Evolutionary conservation across 176 grass and related monocot species (phyloP), one percentile per base, ranked within the genome.

Genomic region (Rhynchospora pubera): DNA sequence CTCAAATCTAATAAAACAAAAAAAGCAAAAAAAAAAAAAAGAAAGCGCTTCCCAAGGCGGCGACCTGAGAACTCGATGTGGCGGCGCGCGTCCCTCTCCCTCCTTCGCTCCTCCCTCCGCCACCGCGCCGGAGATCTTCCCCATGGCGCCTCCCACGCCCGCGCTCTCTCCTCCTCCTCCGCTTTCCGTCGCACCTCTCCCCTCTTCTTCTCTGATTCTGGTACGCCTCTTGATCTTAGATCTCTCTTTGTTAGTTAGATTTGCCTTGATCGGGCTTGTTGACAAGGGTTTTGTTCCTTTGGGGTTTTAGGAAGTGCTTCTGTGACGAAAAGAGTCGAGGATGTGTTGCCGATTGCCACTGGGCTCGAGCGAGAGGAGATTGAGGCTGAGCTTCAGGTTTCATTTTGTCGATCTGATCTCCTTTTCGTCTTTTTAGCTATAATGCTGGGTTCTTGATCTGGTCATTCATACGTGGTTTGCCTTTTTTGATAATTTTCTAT

Each of bases 291-390:
- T 83, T 69, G 34, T 71, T 85, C 85, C 18, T 56, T 83, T 58
- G 69, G 78, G 26, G 53, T 84, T 89, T 81, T 82, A 94, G 94
- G 21, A 18, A 85, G 88, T 79, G 88, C 87, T 53, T 89, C 91
- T 12, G 77, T 65, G 75, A 80, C 85, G 83, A 84, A 19, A 79
- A 85, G 21, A 15, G 84, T 93, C 87, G 94, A 93, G 86, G 91
- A 93, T 11, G 89, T 93, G 74, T 79, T 93, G 86, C 94, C 94
- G 78, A 91, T 97, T 68, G 94, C 91, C 48, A 97, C 94, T 23
- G 91, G 94, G 56, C 86, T 85, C 9, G 94, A 97, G 86, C 73
- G 87, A 47, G 94, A 97, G 91, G 94, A 97, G 84, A 65, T 97
- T 62, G 86, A 86, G 73, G 91, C 83, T 45, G 87, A 91, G 74